phyloP scores from a whole-genome alignment of 208 protist genomes.

The Crithidia fasciculata region DNA sequence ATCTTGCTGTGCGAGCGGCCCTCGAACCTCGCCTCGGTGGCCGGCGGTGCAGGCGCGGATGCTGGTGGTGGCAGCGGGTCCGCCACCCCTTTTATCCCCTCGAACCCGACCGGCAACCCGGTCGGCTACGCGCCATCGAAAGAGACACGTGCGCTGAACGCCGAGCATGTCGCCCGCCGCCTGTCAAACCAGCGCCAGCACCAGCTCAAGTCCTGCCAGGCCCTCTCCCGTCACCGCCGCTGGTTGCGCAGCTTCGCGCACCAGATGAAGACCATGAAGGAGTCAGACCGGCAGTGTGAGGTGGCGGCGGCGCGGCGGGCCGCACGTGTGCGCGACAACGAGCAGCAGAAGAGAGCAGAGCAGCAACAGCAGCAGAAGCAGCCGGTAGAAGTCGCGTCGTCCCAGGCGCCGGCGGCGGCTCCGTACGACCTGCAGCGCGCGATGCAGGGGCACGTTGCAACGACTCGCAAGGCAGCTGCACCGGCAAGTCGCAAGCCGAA shows the following conservation, averaged over 20 bases:
- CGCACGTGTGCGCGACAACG: constrained; percentile 42
- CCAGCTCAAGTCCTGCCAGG: constrained; percentile 53
- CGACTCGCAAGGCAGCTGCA: constrained; percentile 12
- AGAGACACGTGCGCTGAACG: constrained; percentile 53
- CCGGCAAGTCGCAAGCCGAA: constrained; percentile 70
- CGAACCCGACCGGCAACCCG: constrained; percentile 52
- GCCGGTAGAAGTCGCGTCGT: neutral
- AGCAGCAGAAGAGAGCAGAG: constrained; percentile 30
- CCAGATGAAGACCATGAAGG: constrained; percentile 85
- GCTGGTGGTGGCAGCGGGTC: neutral
- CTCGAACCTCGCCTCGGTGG: constrained; percentile 36
- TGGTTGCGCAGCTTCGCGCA: constrained; percentile 87
- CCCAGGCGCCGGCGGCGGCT: constrained; percentile 5
- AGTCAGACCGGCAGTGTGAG: constrained; percentile 66
- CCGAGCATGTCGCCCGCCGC: constrained; percentile 49
- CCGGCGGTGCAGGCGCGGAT: constrained; percentile 16
- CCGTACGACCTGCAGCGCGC: constrained; percentile 45
- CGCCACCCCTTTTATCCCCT: constrained; percentile 60
- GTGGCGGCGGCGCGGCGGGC: constrained; percentile 66
- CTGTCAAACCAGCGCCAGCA: constrained; percentile 58
- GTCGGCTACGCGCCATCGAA: constrained; percentile 70
- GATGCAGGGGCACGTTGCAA: constrained; percentile 27
- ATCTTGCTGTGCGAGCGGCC: constrained; percentile 89
- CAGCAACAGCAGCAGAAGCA: constrained; percentile 19
- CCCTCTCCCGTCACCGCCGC: constrained; percentile 73